Conservation (phyloP, 108 stramenopile genomes). For the Parietichytrium sp. region DNA sequence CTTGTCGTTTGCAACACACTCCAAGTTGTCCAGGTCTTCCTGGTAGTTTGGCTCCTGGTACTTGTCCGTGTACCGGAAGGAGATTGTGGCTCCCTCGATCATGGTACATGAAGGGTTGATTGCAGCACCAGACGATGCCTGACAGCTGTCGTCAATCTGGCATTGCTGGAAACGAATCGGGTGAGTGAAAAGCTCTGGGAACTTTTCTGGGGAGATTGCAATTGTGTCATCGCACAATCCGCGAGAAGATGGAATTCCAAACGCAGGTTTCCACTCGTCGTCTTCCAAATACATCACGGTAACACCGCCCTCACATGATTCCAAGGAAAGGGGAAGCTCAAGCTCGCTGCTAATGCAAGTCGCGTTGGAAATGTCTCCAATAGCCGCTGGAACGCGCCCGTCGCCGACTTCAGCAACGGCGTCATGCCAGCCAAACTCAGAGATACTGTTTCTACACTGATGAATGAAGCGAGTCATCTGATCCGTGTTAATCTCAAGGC, state of each 20-base stretch:
- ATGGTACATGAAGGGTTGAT: not conserved
- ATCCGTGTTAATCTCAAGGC: not conserved
- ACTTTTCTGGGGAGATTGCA: not conserved
- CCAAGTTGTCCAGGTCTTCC: not conserved
- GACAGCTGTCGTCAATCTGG: not conserved
- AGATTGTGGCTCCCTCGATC: not conserved
- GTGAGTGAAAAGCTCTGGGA: not conserved
- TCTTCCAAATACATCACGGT: not conserved
- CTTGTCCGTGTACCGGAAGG: not conserved
- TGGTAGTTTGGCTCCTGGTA: not conserved
- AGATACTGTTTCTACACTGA: not conserved
- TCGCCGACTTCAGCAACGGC: not conserved
- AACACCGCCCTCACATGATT: not conserved
- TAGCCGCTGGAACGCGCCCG: not conserved
- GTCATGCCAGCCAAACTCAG: not conserved
- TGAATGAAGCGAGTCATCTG: not conserved
- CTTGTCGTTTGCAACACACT: not conserved
- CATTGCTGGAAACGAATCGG: not conserved
- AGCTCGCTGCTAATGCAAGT: not conserved
- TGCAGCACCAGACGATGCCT: not conserved
- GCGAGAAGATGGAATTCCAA: not conserved
- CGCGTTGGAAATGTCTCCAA: no score
- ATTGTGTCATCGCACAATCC: not conserved
- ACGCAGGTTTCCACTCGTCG: not conserved
- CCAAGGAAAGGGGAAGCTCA: not conserved